Base-by-base conservation (phyloP, 371 early-diverging fungal genomes). In the Globomyces sp. region DNA sequence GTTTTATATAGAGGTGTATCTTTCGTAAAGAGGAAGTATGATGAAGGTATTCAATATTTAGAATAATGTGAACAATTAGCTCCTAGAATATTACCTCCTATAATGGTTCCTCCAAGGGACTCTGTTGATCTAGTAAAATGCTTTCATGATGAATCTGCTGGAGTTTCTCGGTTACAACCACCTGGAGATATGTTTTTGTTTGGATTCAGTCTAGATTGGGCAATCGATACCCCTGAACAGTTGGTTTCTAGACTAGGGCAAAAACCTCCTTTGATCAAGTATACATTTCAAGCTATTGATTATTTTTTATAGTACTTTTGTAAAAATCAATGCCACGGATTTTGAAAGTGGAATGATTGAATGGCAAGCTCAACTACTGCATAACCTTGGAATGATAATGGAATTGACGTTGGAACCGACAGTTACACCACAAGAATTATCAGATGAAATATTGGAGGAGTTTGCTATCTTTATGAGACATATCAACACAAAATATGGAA, bases 361-460 rank as follows among this genome's bases (percentile, higher is more conserved):
- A 51, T 78, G 72, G 72, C 59, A 66, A 40, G 75, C 68, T 13
- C 70, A 70, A 48, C 53, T 69, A 50, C 69, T 59, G 24, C 58
- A 62, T 10, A 10, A 61, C 9, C 57, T 64, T 11, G 71, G 73
- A 36, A 73, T 68, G 34, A 71, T 78, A 46, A 68, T 78, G 6
- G 79, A 78, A 63, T 50, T 79, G 8, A 76, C 79, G 4, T 47
- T 79, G 42, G 57, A 58, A 47, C 76, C 76, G 8, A 52, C 62
- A 41, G 39, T 53, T 10, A 58, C 36, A n/a, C 51, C 24, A 4
- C 55, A 59, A 24, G 43, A 34, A 37, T 55, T 71, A 47, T 50
- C 52, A 24, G 64, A 63, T 24, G 58, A 37, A 13, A 39, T 65
- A 9, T 52, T 66, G 24, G 59, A 58, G 49, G 37, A 51, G 10